A percentile compares a stretch with the other conserved stretches of the same genome.
Conservation (phyloP, 306 rosid genomes). For the Carpinus fangiana region DNA sequence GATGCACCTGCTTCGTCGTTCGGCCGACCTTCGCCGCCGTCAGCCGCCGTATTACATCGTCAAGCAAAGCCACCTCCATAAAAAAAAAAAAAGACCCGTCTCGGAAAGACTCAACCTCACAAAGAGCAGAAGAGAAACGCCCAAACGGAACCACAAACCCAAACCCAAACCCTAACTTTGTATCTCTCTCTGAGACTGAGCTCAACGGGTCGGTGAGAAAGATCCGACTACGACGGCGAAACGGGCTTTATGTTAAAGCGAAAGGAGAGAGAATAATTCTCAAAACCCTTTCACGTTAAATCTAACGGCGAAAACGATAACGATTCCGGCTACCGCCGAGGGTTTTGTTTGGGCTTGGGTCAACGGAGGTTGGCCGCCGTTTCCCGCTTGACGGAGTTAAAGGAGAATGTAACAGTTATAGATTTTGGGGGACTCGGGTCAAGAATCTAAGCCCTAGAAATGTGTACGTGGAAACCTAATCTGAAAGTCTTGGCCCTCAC, state of each 20-base stretch:
- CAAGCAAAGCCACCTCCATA: constrained; percentile 60
- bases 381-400: constrained; percentile 13
- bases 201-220: not conserved
- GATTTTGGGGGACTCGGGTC: too few species aligned
- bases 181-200: not conserved
- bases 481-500: too few species aligned
- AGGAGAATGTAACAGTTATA: too few species aligned
- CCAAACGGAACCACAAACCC: not conserved
- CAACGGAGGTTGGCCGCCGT: constrained; percentile 39
- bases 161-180: not conserved
- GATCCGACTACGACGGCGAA: not conserved
- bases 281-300: constrained; percentile 13
- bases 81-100: not conserved
- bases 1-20: constrained; percentile 68
- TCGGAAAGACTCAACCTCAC: too few species aligned
- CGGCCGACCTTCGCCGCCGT: constrained; percentile 68
- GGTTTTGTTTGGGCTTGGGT: not conserved
- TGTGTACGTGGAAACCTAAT: too few species aligned
- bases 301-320: not conserved
- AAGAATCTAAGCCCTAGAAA: too few species aligned
- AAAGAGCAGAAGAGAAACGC: not conserved
- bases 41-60: constrained; percentile 66
- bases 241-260: not conserved
- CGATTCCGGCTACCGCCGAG: not conserved
- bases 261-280: constrained; percentile 17